Conservation (phyloP, 176 grass and related monocot genomes). For the Musa beccarii region DNA sequence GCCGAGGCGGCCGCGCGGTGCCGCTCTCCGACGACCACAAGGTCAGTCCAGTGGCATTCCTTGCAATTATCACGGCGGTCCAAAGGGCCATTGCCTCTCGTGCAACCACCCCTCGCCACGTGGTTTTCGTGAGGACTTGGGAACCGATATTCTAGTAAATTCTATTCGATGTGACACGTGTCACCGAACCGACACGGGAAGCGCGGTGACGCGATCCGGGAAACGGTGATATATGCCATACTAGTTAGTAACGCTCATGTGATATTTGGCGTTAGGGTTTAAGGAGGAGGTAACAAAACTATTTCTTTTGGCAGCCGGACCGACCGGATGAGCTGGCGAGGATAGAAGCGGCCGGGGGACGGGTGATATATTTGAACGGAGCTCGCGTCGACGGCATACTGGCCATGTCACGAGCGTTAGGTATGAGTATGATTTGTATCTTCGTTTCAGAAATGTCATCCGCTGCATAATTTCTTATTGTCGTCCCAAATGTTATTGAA, state of each 20-base stretch:
- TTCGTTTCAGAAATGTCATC: too few relatives aligned
- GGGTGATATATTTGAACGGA: slow-evolving; percentile 52
- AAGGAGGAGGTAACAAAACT: not conserved
- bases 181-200: not conserved
- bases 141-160: not conserved
- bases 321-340: slow-evolving; percentile 59
- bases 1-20: slow-evolving; percentile 28
- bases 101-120: not conserved
- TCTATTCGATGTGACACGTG: not conserved
- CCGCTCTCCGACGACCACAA: slow-evolving; percentile 83
- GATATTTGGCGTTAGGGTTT: too few relatives aligned
- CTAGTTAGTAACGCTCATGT: too few relatives aligned
- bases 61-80: not conserved
- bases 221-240: too few relatives aligned
- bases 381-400: slow-evolving; percentile 72
- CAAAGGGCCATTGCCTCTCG: not conserved
- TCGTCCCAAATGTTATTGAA: too few relatives aligned
- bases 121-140: not conserved
- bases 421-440: slow-evolving; percentile 22
- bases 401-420: slow-evolving; percentile 81
- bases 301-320: slow-evolving; percentile 43
- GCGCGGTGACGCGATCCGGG: not conserved
- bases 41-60: slow-evolving; percentile 32
- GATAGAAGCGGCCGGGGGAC: slow-evolving; percentile 56
- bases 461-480: too few relatives aligned